Percentiles rank a stretch among this genome's conserved stretches.
These are phyloP conservation scores for Aspergillus chevalieri DNA, from an alignment of 2,329 filamentous ascomycete species.

Conservation along the genomic window DNA sequence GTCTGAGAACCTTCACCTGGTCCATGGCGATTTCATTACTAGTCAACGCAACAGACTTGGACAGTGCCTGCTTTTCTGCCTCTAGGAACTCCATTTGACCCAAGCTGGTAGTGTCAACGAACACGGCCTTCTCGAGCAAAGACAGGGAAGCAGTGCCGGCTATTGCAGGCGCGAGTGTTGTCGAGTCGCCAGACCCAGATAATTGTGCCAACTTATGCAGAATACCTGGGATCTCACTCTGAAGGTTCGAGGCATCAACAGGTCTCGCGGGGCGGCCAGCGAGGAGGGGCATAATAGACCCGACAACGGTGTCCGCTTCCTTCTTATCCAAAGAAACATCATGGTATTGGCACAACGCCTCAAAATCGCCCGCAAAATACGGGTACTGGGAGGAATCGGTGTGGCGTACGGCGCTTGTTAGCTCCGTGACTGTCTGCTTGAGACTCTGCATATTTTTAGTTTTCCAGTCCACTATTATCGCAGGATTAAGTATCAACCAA, in stretches of 20 bases:
- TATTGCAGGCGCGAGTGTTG: constrained; percentile 40
- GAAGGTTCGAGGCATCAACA: constrained; percentile 26
- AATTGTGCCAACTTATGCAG: constrained; percentile 33
- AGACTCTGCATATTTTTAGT: constrained; percentile 22
- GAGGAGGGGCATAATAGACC: constrained; percentile 27
- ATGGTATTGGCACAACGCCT: constrained; percentile 42
- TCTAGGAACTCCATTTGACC: constrained; percentile 59
- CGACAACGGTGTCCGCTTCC: background rate
- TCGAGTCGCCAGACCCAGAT: constrained; percentile 24
- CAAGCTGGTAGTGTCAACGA: constrained; percentile 50
- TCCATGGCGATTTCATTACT: constrained; percentile 47
- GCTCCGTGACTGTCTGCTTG: constrained; percentile 31
- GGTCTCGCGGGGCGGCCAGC: constrained; percentile 33
- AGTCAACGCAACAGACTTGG: constrained; percentile 49
- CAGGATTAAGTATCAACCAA: background rate
- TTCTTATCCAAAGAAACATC: constrained; percentile 23
- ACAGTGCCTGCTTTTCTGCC: constrained; percentile 57
- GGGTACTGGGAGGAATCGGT: constrained; percentile 27
- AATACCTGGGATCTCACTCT: constrained; percentile 27
- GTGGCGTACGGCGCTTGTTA: constrained; percentile 26
- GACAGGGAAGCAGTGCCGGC: constrained; percentile 45
- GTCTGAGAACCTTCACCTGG: constrained; percentile 46
- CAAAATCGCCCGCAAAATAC: constrained; percentile 44
- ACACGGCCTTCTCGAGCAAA: constrained; percentile 52
- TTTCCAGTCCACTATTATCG: background rate